phyloP scores from a whole-genome alignment of 2,329 filamentous ascomycete genomes.

The Chrysoporthe cubensis region DNA sequence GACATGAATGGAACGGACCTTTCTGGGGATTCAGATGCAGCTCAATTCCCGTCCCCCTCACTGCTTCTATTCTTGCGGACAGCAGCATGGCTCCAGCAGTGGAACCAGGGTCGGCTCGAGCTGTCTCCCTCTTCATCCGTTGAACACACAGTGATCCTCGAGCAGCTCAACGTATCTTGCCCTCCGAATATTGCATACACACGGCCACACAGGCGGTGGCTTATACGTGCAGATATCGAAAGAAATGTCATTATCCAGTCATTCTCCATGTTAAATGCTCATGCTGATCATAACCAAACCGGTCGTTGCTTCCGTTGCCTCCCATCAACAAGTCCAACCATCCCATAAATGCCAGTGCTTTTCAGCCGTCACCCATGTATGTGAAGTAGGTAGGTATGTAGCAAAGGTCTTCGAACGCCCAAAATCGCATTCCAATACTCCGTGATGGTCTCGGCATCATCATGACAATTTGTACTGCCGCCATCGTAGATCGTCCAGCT shows the following conservation, averaged over 20 bases:
- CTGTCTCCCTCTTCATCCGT: background rate
- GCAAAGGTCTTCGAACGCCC: background rate
- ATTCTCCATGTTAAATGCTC: conserved; percentile 5
- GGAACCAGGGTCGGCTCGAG: background rate
- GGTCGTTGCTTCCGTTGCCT: background rate
- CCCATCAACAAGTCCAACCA: background rate
- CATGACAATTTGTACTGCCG: background rate
- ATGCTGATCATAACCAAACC: background rate
- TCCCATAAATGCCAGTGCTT: conserved; percentile 1
- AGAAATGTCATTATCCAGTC: background rate
- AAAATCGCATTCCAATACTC: background rate
- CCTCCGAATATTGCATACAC: background rate
- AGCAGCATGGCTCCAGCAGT: background rate
- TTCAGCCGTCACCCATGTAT: conserved; percentile 5
- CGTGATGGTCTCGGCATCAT: background rate
- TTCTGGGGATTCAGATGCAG: background rate
- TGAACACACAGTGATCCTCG: background rate
- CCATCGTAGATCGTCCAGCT: background rate
- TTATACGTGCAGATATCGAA: background rate
- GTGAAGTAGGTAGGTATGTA: conserved; percentile 3
- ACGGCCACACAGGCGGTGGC: background rate
- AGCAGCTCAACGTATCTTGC: background rate
- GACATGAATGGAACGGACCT: background rate
- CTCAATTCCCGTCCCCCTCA: background rate
- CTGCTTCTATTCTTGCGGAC: background rate